Evolutionary conservation across 2,329 filamentous ascomycete genomes (phyloP).

Genomic region (Didymella sp.): DNA sequence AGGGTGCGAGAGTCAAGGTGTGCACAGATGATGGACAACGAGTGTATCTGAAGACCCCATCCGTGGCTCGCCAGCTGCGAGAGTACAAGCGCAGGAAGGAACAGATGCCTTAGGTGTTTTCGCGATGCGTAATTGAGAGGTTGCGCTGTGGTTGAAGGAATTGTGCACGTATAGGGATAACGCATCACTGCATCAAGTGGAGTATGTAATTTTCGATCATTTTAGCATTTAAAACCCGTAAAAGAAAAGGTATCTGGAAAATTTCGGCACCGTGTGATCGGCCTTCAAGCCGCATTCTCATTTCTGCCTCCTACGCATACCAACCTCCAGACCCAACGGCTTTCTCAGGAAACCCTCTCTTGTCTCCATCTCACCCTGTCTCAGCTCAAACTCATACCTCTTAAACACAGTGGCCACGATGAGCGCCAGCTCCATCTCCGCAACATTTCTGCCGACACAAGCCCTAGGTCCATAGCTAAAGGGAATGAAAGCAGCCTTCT

Average conservation of each 20-base stretch:
- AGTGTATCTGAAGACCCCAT: constrained; percentile 14
- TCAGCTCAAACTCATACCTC: constrained; percentile 66
- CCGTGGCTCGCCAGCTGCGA: constrained; percentile 5
- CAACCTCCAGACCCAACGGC: constrained; percentile 73
- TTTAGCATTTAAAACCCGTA: not conserved
- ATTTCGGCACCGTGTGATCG: not conserved
- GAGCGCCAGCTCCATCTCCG: constrained; percentile 86
- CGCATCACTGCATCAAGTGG: not conserved
- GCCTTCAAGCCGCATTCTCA: not conserved
- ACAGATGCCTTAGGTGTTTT: not conserved
- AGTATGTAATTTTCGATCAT: not conserved
- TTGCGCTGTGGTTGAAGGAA: not conserved
- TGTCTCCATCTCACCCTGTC: constrained; percentile 70
- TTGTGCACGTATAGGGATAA: not conserved
- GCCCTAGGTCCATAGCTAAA: constrained; percentile 65
- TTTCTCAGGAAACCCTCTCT: constrained; percentile 84
- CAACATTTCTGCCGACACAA: constrained; percentile 78
- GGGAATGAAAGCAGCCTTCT: constrained; percentile 64
- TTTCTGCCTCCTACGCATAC: constrained; percentile 59
- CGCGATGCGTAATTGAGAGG: not conserved
- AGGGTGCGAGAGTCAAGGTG: constrained; percentile 7
- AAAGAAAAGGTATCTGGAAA: not conserved
- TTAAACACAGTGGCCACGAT: constrained; percentile 73
- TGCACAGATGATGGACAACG: not conserved
- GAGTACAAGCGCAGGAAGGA: not conserved